phyloP scores from a whole-genome alignment of 2,329 filamentous ascomycete genomes.

The Colletotrichum plurivorum region DNA sequence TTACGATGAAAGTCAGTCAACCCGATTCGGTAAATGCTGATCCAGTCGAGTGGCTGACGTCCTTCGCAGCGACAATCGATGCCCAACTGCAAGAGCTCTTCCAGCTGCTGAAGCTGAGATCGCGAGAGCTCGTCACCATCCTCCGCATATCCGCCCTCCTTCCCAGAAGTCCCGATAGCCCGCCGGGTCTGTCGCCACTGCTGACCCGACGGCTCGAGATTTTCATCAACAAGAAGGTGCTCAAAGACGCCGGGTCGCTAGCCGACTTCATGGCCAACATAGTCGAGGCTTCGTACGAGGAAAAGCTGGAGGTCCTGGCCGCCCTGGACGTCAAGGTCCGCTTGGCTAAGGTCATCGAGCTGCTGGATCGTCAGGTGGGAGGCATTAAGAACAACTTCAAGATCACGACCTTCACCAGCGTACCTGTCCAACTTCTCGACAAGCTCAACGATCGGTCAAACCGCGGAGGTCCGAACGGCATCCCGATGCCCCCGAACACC shows the following conservation, averaged over 20 bases:
- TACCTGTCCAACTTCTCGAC: constrained; percentile 73
- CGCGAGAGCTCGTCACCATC: constrained; percentile 87
- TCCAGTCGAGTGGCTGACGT: constrained; percentile 10
- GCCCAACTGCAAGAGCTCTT: constrained; percentile 80
- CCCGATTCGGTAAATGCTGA: not conserved
- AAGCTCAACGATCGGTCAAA: constrained; percentile 57
- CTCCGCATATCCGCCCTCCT: constrained; percentile 89
- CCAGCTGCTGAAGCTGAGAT: constrained; percentile 84
- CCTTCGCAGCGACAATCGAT: constrained; percentile 56
- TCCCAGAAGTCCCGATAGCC: constrained; percentile 70
- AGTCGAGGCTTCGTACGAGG: constrained; percentile 87
- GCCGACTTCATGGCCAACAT: constrained; percentile 98
- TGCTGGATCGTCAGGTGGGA: constrained; percentile 85
- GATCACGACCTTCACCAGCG: constrained; percentile 82
- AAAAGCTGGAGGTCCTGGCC: constrained; percentile 90
- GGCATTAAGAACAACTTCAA: constrained; percentile 90
- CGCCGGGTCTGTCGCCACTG: constrained; percentile 81
- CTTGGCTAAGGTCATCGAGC: constrained; percentile 84
- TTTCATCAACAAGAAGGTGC: constrained; percentile 86
- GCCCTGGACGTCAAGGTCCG: constrained; percentile 84
- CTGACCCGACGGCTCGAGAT: constrained; percentile 88
- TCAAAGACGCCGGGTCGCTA: constrained; percentile 85
- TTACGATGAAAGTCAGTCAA: constrained; percentile 74
- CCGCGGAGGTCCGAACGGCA: constrained; percentile 37
- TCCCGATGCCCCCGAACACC: constrained; percentile 38